phyloP scores from a whole-genome alignment of 768 basidiomycete genomes.

The Lactifluus volemus region DNA sequence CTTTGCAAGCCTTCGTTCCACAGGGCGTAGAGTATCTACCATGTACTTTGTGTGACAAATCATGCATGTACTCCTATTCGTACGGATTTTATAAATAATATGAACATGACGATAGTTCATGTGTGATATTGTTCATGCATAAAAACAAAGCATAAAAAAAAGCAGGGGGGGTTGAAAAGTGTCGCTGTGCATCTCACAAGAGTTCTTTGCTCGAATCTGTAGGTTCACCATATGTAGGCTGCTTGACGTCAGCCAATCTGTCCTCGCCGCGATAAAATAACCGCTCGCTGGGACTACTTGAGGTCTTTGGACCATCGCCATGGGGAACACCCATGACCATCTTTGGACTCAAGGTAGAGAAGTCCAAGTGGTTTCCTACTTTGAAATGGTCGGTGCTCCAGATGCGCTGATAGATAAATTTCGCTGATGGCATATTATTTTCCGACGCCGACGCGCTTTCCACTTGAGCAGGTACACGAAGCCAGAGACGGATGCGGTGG shows the following conservation, averaged over 20 bases:
- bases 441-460: slow-evolving; percentile 21
- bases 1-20: slow-evolving; percentile 8
- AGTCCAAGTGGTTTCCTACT: slow-evolving; percentile 48
- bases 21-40: slow-evolving; percentile 16
- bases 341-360: slow-evolving; percentile 39
- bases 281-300: slow-evolving; percentile 6
- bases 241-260: background rate
- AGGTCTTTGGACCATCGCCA: background rate
- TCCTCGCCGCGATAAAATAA: background rate
- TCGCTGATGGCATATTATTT: slow-evolving; percentile 20
- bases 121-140: background rate
- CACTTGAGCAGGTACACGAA: slow-evolving; percentile 36
- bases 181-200: background rate
- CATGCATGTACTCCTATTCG: slow-evolving; percentile 21
- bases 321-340: slow-evolving; percentile 41
- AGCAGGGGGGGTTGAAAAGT: background rate
- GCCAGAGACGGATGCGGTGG: slow-evolving; percentile 58
- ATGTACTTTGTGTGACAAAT: slow-evolving; percentile 18
- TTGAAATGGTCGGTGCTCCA: slow-evolving; percentile 59
- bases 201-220: background rate
- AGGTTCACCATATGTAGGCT: background rate
- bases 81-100: slow-evolving; percentile 19
- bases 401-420: slow-evolving; percentile 54
- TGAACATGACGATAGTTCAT: slow-evolving; percentile 11
- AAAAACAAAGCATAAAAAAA: background rate